Evolutionary conservation across 1,139 yeast genomes (phyloP).

Genomic region (Debaryomyces fabryi): DNA sequence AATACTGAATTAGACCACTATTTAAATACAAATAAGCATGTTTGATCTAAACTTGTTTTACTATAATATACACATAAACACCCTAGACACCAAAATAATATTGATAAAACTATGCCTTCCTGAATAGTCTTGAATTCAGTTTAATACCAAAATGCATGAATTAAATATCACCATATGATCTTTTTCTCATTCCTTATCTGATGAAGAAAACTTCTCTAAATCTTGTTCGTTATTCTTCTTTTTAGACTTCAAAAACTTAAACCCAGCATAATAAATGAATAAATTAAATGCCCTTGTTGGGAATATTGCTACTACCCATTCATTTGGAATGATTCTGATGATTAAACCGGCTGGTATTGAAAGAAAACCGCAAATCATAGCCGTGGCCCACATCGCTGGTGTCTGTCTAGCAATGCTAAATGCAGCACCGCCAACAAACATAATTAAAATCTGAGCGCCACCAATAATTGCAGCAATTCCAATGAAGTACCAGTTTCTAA

Average conservation of each 20-base stretch:
- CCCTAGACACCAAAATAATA: neutral
- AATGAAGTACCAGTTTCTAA: conserved; percentile 81
- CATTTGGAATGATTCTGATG: conserved; percentile 81
- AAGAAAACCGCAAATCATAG: conserved; percentile 77
- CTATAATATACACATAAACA: conserved; percentile 11
- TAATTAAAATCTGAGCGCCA: conserved; percentile 81
- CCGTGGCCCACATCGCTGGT: conserved; percentile 87
- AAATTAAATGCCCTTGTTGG: conserved; percentile 61
- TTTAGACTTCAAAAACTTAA: conserved; percentile 44
- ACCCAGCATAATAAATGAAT: conserved; percentile 50
- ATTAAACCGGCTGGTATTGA: conserved; percentile 81
- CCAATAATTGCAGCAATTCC: conserved; percentile 72
- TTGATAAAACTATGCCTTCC: neutral
- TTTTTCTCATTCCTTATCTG: neutral
- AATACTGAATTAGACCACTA: neutral
- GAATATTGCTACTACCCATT: conserved; percentile 68
- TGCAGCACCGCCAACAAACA: conserved; percentile 98
- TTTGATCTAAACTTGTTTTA: conserved; percentile 2
- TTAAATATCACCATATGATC: neutral
- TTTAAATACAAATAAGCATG: neutral
- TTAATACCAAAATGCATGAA: neutral
- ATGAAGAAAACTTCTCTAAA: conserved; percentile 20
- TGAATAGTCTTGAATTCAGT: neutral
- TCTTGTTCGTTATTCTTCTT: conserved; percentile 27
- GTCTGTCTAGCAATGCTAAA: conserved; percentile 81